Conservation (phyloP, 495 filamentous ascomycete species). For the Penicillium odoratum region DNA sequence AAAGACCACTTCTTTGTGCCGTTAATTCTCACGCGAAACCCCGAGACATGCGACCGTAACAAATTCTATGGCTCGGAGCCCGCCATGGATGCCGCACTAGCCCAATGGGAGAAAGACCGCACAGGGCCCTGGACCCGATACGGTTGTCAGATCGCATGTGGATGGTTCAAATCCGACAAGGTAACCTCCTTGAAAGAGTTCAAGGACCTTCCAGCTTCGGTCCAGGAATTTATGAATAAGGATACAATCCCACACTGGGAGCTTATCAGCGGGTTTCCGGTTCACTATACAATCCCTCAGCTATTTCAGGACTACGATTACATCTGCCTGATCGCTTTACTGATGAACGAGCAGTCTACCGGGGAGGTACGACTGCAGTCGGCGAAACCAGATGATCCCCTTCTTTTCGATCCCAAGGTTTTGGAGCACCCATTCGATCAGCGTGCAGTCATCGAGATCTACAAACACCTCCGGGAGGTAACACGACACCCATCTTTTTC, state of each 20-base stretch:
- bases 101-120: conserved; percentile 48
- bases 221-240: conserved; percentile 39
- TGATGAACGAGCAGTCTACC: conserved; percentile 41
- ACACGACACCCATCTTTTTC: conserved; percentile 44
- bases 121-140: conserved; percentile 45
- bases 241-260: conserved; percentile 52
- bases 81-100: conserved; percentile 41
- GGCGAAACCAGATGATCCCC: conserved; percentile 52
- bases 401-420: conserved; percentile 58
- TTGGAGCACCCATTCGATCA: conserved; percentile 58
- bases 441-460: conserved; percentile 52
- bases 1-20: conserved; percentile 50
- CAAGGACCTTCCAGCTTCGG: conserved; percentile 37
- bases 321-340: conserved; percentile 25
- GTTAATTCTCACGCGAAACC: conserved; percentile 25
- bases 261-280: conserved; percentile 36
- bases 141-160: conserved; percentile 43
- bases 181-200: conserved; percentile 43
- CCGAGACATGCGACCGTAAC: conserved; percentile 33
- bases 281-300: conserved; percentile 30
- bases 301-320: conserved; percentile 35
- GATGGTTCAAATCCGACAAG: conserved; percentile 54
- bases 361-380: conserved; percentile 58
- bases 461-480: conserved; percentile 47
- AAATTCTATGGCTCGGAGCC: conserved; percentile 31